These are phyloP conservation scores for Solanum ahanhuiri DNA, from an alignment of 257 asterid genomes.

Conservation along the genomic window DNA sequence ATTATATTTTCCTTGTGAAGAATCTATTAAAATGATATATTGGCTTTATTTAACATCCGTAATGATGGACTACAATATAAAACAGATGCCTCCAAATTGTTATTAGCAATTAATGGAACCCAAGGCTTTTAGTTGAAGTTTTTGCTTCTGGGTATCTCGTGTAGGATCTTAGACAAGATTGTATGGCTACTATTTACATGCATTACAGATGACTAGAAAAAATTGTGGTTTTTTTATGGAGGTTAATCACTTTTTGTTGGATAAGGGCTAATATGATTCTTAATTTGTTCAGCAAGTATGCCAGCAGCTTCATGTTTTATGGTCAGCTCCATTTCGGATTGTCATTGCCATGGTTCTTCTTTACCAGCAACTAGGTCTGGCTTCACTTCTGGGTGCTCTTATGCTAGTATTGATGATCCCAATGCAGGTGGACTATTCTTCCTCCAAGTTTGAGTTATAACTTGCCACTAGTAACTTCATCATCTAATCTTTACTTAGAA, in stretches of 20 bases:
- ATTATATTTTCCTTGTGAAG: neutral
- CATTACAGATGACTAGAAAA: neutral
- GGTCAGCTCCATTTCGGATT: conserved; percentile 93
- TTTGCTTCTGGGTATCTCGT: neutral
- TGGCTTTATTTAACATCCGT: neutral
- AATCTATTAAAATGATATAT: neutral
- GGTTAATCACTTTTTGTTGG: neutral
- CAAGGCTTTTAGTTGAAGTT: neutral
- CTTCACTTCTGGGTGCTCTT: conserved; percentile 80
- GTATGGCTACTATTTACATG: neutral
- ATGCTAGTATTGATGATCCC: conserved; percentile 77
- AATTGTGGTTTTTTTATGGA: neutral
- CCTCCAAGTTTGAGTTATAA: neutral
- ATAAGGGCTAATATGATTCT: conserved; percentile 1
- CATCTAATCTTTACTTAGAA: neutral
- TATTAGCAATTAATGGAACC: neutral
- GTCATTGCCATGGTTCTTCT: conserved; percentile 74
- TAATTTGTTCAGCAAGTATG: conserved; percentile 64
- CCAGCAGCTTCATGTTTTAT: conserved; percentile 79
- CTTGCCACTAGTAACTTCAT: neutral
- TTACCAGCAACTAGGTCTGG: conserved; percentile 84
- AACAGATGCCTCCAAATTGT: neutral
- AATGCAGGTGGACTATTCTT: conserved; percentile 45
- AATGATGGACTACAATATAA: neutral
- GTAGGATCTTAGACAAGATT: neutral